Evolutionary conservation across 805 yeast genomes (phyloP).

Genomic region (Yamadazyma kitorensis): DNA sequence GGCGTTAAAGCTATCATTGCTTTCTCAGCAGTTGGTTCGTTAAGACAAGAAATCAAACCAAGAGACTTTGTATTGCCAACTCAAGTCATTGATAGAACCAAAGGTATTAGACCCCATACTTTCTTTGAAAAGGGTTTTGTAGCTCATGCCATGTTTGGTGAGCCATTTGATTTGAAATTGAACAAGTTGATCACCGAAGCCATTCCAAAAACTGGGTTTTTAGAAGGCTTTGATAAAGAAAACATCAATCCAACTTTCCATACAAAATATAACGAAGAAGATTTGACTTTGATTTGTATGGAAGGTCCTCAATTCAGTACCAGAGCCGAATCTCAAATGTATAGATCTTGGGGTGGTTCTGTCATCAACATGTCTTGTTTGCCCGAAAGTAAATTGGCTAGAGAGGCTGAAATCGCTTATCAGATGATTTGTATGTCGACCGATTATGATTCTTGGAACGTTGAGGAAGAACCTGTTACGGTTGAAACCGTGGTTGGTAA

Average conservation of each 20-base stretch:
- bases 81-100: constrained; percentile 95
- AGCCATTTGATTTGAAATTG: constrained; percentile 83
- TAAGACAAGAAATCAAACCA: constrained; percentile 85
- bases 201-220: constrained; percentile 42
- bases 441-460: constrained; percentile 98
- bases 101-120: constrained; percentile 87
- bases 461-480: constrained; percentile 91
- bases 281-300: constrained; percentile 89
- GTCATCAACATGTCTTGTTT: constrained; percentile 96
- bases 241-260: constrained; percentile 51
- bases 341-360: constrained; percentile 85
- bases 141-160: constrained; percentile 97
- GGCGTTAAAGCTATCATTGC: constrained; percentile 90
- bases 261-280: constrained; percentile 64
- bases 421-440: constrained; percentile 99
- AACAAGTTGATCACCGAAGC: constrained; percentile 59
- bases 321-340: constrained; percentile 90
- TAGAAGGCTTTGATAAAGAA: constrained; percentile 49
- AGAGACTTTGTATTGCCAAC: constrained; percentile 96
- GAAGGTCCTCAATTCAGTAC: constrained; percentile 99
- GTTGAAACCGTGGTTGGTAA: constrained; percentile 96
- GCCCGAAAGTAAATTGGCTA: constrained; percentile 96
- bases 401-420: constrained; percentile 95
- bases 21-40: constrained; percentile 94
- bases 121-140: constrained; percentile 91